These are phyloP conservation scores for Pistacia integerrima DNA, from an alignment of 345 rosid genomes.

Conservation along the genomic window DNA sequence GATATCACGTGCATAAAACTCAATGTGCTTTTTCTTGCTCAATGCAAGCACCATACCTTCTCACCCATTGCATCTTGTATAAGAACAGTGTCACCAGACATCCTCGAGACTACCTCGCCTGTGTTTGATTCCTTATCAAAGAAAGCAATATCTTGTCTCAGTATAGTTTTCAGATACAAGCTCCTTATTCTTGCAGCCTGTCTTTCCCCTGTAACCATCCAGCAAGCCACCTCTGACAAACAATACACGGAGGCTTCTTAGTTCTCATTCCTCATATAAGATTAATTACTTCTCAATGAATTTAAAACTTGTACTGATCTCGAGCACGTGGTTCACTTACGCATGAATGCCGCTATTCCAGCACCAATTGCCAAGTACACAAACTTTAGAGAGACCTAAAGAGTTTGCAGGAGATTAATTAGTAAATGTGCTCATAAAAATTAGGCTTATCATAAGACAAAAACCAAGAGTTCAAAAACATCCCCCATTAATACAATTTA, in stretches of 20 bases:
- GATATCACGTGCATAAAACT: background rate
- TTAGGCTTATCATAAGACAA: background rate
- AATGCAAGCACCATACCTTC: slow-evolving; percentile 47
- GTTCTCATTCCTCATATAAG: background rate
- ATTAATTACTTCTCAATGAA: background rate
- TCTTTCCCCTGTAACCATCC: slow-evolving; percentile 93
- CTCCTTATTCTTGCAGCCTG: slow-evolving; percentile 76
- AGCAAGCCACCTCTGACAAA: slow-evolving; percentile 73
- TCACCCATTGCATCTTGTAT: slow-evolving; percentile 98
- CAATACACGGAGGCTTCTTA: slow-evolving; percentile 12
- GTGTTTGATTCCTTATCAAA: slow-evolving; percentile 84
- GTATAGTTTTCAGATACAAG: slow-evolving; percentile 68
- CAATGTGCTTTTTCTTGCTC: background rate
- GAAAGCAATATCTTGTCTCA: slow-evolving; percentile 82
- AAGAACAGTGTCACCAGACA: slow-evolving; percentile 95
- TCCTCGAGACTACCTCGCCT: slow-evolving; percentile 90
- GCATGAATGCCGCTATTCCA: slow-evolving; percentile 66
- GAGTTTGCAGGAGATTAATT: slow-evolving; percentile 3
- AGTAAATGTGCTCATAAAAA: slow-evolving; percentile 10
- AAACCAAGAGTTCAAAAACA: background rate
- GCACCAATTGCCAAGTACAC: slow-evolving; percentile 75
- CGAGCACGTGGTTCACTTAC: slow-evolving; percentile 45
- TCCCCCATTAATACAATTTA: background rate
- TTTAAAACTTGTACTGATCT: background rate
- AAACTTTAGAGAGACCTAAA: slow-evolving; percentile 71